These are phyloP conservation scores for Xylariaceae sp. DNA, from an alignment of 2,329 filamentous ascomycete species.

Conservation along the genomic window DNA sequence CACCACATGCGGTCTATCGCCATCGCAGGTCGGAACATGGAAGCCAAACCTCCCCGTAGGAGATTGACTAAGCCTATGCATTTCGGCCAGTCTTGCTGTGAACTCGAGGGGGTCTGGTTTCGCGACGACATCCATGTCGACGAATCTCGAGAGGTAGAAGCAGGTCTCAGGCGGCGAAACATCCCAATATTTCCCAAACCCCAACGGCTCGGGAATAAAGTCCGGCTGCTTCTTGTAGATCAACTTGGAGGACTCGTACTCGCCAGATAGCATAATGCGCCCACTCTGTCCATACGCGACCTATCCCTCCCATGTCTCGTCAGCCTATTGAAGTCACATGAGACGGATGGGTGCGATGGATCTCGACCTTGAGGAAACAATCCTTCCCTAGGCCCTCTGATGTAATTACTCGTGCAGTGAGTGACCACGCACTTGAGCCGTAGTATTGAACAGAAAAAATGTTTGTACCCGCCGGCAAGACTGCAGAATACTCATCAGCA, in stretches of 20 bases:
- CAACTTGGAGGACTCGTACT: slow-evolving; percentile 16
- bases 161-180: neutral
- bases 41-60: slow-evolving; percentile 24
- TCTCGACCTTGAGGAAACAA: neutral
- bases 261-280: slow-evolving; percentile 13
- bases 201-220: slow-evolving; percentile 8
- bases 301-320: neutral
- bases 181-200: slow-evolving; percentile 11
- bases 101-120: slow-evolving; percentile 18
- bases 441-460: neutral
- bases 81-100: slow-evolving; percentile 16
- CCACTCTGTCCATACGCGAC: slow-evolving; percentile 5
- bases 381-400: neutral
- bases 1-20: slow-evolving; percentile 10
- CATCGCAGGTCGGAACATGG: slow-evolving; percentile 19
- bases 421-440: neutral
- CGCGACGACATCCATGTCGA: slow-evolving; percentile 19
- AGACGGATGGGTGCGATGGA: neutral
- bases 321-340: neutral
- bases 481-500: neutral
- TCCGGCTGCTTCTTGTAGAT: slow-evolving; percentile 6
- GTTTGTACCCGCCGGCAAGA: neutral
- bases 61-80: slow-evolving; percentile 23
- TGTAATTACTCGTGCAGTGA: neutral
- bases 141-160: slow-evolving; percentile 23